phyloP scores from a whole-genome alignment of 257 asterid genomes.

The Asclepias syriaca region DNA sequence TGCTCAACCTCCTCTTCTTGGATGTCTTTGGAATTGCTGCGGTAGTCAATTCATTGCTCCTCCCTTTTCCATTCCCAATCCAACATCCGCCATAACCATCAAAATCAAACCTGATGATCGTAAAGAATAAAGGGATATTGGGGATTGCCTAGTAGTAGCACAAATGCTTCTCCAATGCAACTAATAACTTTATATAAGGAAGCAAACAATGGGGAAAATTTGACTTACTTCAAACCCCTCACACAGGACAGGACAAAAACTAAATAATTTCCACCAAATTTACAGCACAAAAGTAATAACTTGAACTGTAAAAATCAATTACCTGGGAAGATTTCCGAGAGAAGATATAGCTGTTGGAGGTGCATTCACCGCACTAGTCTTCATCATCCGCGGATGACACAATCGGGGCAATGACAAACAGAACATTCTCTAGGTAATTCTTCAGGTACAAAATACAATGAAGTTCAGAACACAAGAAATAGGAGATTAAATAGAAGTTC shows the following conservation, averaged over 20 bases:
- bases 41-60: conserved; percentile 32
- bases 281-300: conserved; percentile 11
- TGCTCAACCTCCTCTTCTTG: conserved; percentile 49
- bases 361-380: conserved; percentile 24
- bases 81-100: conserved; percentile 56
- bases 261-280: conserved; percentile 16
- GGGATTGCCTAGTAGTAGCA: conserved; percentile 45
- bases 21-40: conserved; percentile 36
- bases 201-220: conserved; percentile 15
- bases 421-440: conserved; percentile 35
- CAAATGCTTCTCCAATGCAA: conserved; percentile 41
- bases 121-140: conserved; percentile 57
- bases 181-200: conserved; percentile 32
- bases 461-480: conserved; percentile 15
- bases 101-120: conserved; percentile 67
- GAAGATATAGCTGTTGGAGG: conserved; percentile 33
- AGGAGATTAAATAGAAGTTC: conserved; percentile 23
- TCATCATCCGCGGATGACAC: conserved; percentile 33
- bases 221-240: conserved; percentile 9
- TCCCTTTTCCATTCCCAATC: conserved; percentile 49
- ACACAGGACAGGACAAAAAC: conserved; percentile 16
- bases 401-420: conserved; percentile 41
- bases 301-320: conserved; percentile 18
- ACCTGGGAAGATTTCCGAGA: conserved; percentile 49
- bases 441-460: conserved; percentile 6